phyloP scores from a whole-genome alignment of 495 filamentous ascomycete genomes.

The Chlorociboria aeruginascens region DNA sequence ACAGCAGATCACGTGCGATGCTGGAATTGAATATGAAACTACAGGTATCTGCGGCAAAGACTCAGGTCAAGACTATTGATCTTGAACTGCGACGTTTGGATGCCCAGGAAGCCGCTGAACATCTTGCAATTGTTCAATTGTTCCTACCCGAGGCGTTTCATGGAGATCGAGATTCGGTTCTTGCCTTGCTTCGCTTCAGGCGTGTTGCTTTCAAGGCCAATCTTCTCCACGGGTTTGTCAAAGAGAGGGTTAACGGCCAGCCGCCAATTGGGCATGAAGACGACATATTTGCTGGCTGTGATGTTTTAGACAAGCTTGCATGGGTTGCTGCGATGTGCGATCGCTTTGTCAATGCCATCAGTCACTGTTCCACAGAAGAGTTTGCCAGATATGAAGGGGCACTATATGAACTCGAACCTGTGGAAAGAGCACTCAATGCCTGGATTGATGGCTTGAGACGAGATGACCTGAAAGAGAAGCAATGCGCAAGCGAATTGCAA shows the following conservation, averaged over 20 bases:
- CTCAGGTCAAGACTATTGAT: constrained; percentile 87
- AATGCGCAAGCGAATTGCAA: constrained; percentile 69
- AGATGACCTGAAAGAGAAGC: constrained; percentile 78
- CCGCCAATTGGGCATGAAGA: constrained; percentile 48
- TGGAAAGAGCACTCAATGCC: constrained; percentile 77
- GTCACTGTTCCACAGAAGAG: constrained; percentile 58
- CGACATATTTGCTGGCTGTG: constrained; percentile 63
- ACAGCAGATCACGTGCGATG: constrained; percentile 77
- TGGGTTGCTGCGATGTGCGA: constrained; percentile 77
- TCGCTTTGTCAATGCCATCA: constrained; percentile 69
- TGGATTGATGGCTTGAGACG: constrained; percentile 77
- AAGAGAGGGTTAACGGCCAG: constrained; percentile 53
- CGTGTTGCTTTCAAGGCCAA: constrained; percentile 80
- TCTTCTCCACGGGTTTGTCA: constrained; percentile 66
- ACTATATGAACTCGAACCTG: constrained; percentile 81
- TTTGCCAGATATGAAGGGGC: constrained; percentile 67
- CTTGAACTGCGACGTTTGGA: constrained; percentile 79
- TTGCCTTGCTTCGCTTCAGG: constrained; percentile 77
- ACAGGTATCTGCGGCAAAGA: constrained; percentile 76
- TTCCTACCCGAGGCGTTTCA: constrained; percentile 86
- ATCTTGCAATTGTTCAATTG: constrained; percentile 71
- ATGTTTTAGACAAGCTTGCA: constrained; percentile 71
- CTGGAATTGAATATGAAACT: constrained; percentile 92
- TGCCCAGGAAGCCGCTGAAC: constrained; percentile 78
- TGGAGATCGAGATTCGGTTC: constrained; percentile 66